Percentiles rank a stretch among this genome's conserved stretches.
Conservation (phyloP, 2,329 filamentous ascomycete species). For the Pseudonectria foliicola region DNA sequence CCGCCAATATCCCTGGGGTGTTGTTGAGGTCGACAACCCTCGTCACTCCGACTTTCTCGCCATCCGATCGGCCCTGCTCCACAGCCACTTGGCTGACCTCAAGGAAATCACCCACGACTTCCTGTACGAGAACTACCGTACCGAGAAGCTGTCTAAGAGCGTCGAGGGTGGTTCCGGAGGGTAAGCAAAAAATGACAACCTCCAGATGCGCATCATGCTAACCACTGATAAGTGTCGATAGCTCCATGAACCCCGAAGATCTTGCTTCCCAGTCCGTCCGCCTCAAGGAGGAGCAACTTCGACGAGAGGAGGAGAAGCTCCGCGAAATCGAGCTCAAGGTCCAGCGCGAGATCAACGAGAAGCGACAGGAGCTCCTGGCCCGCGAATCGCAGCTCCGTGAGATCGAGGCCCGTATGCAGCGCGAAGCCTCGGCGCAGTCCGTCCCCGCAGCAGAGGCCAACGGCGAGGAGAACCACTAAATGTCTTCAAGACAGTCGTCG, state of each 20-base stretch:
- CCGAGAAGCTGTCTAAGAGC: constrained; percentile 99
- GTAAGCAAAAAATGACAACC: constrained; percentile 52
- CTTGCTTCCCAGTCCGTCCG: constrained; percentile 94
- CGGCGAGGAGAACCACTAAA: constrained; percentile 47
- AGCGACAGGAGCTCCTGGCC: constrained; percentile 94
- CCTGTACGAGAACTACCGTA: constrained; percentile 99
- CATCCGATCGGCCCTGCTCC: constrained; percentile 89
- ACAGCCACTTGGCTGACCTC: constrained; percentile 95
- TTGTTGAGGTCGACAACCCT: constrained; percentile 98
- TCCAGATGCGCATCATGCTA: constrained; percentile 15
- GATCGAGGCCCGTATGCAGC: constrained; percentile 95
- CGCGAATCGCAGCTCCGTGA: constrained; percentile 98
- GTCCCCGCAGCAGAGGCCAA: constrained; percentile 42
- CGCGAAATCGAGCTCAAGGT: constrained; percentile 99
- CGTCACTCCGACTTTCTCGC: constrained; percentile 98
- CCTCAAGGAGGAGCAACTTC: constrained; percentile 98
- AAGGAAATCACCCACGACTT: constrained; percentile 99
- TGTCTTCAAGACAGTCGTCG: constrained; percentile 20
- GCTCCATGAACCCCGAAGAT: constrained; percentile 94
- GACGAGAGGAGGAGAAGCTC: constrained; percentile 98
- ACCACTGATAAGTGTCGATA: constrained; percentile 48
- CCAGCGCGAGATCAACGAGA: constrained; percentile 99
- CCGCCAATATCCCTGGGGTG: constrained; percentile 97
- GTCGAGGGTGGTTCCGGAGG: constrained; percentile 83
- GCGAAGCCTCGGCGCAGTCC: constrained; percentile 59